Evolutionary conservation across 1,284 basidiomycete genomes (phyloP).

Genomic region (Moesziomyces antarcticus): DNA sequence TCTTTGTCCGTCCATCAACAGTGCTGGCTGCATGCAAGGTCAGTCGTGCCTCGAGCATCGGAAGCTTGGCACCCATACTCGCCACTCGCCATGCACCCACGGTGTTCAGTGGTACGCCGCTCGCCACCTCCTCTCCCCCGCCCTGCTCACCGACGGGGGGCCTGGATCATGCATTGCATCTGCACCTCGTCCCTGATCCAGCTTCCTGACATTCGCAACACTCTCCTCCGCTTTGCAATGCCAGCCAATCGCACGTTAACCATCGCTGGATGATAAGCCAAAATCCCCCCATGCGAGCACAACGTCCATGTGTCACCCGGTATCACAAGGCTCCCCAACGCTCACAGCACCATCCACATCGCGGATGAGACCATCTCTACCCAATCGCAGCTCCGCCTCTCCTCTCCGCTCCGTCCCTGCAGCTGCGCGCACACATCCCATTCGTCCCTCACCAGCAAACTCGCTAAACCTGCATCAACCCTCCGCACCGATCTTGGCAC

Average conservation of each 20-base stretch:
- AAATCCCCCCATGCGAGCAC: not conserved
- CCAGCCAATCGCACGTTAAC: slow-evolving; percentile 12
- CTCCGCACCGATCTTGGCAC: not conserved
- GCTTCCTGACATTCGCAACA: not conserved
- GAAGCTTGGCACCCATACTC: slow-evolving; percentile 44
- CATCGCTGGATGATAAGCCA: slow-evolving; percentile 6
- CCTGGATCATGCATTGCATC: not conserved
- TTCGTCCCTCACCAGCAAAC: slow-evolving; percentile 2
- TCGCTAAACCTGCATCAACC: not conserved
- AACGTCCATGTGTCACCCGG: not conserved
- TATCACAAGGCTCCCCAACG: not conserved
- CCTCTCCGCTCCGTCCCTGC: slow-evolving; percentile 16
- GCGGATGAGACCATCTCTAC: slow-evolving; percentile 33
- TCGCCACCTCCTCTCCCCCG: no score
- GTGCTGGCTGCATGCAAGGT: slow-evolving; percentile 11
- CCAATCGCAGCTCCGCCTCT: slow-evolving; percentile 13
- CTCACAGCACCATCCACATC: slow-evolving; percentile 6
- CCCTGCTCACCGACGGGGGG: no score
- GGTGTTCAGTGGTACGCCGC: no score
- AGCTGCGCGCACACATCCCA: slow-evolving; percentile 4
- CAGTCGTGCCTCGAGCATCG: slow-evolving; percentile 25
- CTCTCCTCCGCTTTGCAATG: not conserved
- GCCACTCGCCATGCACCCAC: no score
- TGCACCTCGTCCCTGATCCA: slow-evolving; percentile 5
- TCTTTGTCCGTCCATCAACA: no score